These are phyloP conservation scores for Zymoseptoria ardabiliae DNA, from an alignment of 2,329 filamentous ascomycete genomes.

Conservation along the genomic window DNA sequence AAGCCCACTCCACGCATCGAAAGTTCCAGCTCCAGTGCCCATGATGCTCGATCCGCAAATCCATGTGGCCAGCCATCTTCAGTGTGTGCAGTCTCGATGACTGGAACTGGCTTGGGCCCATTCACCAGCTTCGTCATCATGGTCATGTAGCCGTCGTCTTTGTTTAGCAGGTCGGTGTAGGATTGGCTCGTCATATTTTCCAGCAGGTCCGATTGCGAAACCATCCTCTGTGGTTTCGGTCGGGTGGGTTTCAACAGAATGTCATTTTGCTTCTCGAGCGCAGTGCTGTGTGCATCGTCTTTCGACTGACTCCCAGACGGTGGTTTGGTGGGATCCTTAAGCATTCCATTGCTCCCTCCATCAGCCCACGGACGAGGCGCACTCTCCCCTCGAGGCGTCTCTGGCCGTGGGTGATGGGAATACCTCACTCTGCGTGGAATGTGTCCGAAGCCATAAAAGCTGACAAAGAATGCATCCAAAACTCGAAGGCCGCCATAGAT, in stretches of 20 bases:
- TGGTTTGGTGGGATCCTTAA: constrained; percentile 7
- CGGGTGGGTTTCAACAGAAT: constrained; percentile 5
- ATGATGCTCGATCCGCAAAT: constrained; percentile 35
- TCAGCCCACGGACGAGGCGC: constrained; percentile 14
- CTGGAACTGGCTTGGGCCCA: constrained; percentile 25
- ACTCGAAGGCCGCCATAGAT: constrained; percentile 38
- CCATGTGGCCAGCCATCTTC: constrained; percentile 35
- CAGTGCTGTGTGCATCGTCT: constrained; percentile 1
- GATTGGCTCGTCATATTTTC: constrained; percentile 22
- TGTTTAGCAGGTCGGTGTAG: constrained; percentile 15
- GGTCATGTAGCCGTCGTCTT: constrained; percentile 15
- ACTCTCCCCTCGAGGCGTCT: constrained; percentile 21
- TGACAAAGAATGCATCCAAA: constrained; percentile 39
- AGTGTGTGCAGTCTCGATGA: constrained; percentile 33
- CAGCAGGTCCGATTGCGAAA: constrained; percentile 17
- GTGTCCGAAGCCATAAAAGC: constrained; percentile 34
- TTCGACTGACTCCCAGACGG: not conserved
- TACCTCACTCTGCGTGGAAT: constrained; percentile 39
- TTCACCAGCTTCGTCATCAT: constrained; percentile 15
- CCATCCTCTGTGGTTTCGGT: constrained; percentile 10
- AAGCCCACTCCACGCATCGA: constrained; percentile 40
- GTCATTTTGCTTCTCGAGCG: constrained; percentile 4
- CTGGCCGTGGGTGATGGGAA: constrained; percentile 28
- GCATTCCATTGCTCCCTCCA: constrained; percentile 13
- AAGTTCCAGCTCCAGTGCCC: constrained; percentile 39